Evolutionary conservation across 805 yeast genomes (phyloP), one percentile per base, ranked within the genome.

Genomic region (Zygotorulaspora sp.): DNA sequence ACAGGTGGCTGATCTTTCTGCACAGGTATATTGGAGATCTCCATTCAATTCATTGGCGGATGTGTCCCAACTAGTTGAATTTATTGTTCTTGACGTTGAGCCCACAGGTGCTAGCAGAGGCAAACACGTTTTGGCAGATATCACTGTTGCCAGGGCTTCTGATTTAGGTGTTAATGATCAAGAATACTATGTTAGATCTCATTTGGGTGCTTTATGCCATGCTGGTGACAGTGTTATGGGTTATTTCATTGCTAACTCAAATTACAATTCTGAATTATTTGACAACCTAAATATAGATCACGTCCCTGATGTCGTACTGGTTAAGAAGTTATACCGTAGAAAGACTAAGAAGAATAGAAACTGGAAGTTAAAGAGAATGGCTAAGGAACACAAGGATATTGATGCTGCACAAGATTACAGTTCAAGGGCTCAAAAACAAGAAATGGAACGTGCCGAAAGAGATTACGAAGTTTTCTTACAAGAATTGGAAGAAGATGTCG

Each of bases 341-440:
- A 83, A 81, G 68, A 71, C 78, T 32, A 77, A 75, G 68, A 82
- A 78, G 69, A 67, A 75, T 49, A 82, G 81, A 75, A 76, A 80
- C 72, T 86, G 95, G 95, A 86, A 83, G 66, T 78, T 90, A 65
- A 84, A 85, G 80, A 83, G 97, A 74, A 89, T 90, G 96, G 97
- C 97, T 25, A 84, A 74, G 58, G 97, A 92, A 67, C 95, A 89
- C 67, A 76, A 78, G 49, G 97, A 89, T 52, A 78, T 86, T 48
- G 88, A 80, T 30, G 94, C 92, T 41, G 72, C 77, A 49, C 79
- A 77, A 50, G 77, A 71, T 41, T 61, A 61, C 47, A 68, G 65
- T 44, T 70, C 77, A 2, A 82, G 88, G 67, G 82, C 77, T 47
- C 89, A 86, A 39, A 83, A 77, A 69, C 92, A 84, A 64, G 96